Evolutionary conservation across 768 basidiomycete species (phyloP).

Genomic region (Russula emetica): DNA sequence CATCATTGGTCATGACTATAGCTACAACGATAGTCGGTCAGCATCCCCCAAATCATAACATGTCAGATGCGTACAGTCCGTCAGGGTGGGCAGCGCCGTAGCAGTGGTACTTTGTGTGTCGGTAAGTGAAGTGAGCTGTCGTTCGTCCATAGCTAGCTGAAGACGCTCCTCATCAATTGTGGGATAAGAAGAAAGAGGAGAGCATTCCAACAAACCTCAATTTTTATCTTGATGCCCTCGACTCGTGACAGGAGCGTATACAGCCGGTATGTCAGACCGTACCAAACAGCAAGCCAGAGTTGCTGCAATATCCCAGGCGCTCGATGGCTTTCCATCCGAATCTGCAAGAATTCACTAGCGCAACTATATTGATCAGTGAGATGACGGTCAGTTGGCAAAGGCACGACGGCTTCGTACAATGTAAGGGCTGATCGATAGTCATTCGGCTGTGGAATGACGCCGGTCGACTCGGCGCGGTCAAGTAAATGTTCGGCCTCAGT

Average conservation of each 20-base stretch:
- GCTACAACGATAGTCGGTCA: too few relatives aligned
- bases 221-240: not conserved
- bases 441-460: not conserved
- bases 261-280: slow-evolving; percentile 5
- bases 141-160: not conserved
- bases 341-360: too few relatives aligned
- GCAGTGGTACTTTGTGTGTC: too few relatives aligned
- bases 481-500: not conserved
- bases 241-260: not conserved
- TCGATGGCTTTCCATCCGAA: slow-evolving; percentile 9
- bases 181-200: not conserved
- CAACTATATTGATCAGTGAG: not conserved
- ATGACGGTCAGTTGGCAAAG: not conserved
- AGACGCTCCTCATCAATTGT: not conserved
- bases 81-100: too few relatives aligned
- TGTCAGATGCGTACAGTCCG: too few relatives aligned
- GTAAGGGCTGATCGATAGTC: not conserved
- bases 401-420: not conserved
- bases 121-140: not conserved
- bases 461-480: not conserved
- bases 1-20: too few relatives aligned
- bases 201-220: not conserved
- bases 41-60: too few relatives aligned
- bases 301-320: not conserved
- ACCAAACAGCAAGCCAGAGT: slow-evolving; percentile 1